phyloP scores from a whole-genome alignment of 2,329 filamentous ascomycete species.

The Colletotrichum spaethianum region DNA sequence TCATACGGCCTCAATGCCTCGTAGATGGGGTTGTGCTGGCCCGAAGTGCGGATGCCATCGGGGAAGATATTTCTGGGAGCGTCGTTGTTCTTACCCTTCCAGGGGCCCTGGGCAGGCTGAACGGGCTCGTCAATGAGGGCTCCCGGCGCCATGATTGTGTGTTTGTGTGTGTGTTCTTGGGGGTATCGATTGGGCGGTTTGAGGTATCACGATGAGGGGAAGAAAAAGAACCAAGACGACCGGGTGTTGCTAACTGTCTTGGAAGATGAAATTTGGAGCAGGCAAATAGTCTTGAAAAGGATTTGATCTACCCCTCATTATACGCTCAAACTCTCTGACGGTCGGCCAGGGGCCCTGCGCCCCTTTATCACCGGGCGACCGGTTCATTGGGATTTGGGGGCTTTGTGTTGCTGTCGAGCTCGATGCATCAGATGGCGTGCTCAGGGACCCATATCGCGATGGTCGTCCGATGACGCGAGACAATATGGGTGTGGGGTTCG shows the following conservation, averaged over 20 bases:
- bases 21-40: constrained; percentile 80
- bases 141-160: constrained; percentile 42
- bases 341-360: constrained; percentile 7
- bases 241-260: neutral
- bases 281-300: neutral
- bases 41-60: constrained; percentile 68
- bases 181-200: constrained; percentile 15
- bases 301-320: constrained; percentile 30
- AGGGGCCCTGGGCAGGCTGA: constrained; percentile 19
- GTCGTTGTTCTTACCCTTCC: constrained; percentile 50
- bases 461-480: constrained; percentile 41
- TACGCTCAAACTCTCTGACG: constrained; percentile 5
- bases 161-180: neutral
- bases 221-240: neutral
- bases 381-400: constrained; percentile 1
- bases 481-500: constrained; percentile 12
- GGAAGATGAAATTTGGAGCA: constrained; percentile 3
- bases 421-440: constrained; percentile 38
- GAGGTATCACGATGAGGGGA: neutral
- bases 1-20: constrained; percentile 76
- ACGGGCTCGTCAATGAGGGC: constrained; percentile 42
- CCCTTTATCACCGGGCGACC: constrained; percentile 25
- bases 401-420: constrained; percentile 35
- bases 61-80: constrained; percentile 58
- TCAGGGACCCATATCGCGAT: constrained; percentile 41